Conservation (phyloP, 495 filamentous ascomycete species). For the Achaetomiella virescens region DNA sequence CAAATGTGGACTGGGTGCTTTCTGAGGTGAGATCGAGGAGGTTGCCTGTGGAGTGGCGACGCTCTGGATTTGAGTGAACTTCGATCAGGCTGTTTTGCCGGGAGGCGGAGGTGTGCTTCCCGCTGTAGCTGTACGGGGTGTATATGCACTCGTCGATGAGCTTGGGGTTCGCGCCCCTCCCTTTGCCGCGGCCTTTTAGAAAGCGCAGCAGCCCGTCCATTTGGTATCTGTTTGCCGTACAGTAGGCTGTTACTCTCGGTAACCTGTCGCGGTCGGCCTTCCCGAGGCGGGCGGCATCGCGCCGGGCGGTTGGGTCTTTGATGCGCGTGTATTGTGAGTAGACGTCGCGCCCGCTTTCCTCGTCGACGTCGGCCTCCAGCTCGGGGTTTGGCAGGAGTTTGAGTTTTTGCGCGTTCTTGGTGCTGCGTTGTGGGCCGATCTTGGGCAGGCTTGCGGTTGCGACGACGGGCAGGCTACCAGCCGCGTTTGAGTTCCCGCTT, state of each 20-base stretch:
- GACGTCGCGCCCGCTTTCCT: conserved; percentile 89
- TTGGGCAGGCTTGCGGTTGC: conserved; percentile 51
- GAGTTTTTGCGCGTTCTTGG: conserved; percentile 90
- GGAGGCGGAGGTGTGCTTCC: conserved; percentile 28
- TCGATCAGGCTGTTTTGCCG: conserved; percentile 27
- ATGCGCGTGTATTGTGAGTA: conserved; percentile 91
- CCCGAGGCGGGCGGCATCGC: conserved; percentile 87
- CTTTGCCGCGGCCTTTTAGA: conserved; percentile 71
- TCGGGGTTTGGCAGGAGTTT: conserved; percentile 91
- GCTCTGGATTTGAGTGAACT: conserved; percentile 52
- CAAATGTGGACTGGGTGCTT: conserved; percentile 7
- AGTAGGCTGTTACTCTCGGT: conserved; percentile 91
- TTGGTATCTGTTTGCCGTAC: conserved; percentile 83
- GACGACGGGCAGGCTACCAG: conserved; percentile 42
- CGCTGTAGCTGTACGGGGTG: conserved; percentile 73
- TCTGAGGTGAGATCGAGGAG: conserved; percentile 9
- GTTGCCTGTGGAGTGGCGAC: conserved; percentile 41
- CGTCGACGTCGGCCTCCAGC: conserved; percentile 64
- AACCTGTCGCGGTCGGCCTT: conserved; percentile 86
- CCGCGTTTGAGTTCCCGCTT: conserved; percentile 5
- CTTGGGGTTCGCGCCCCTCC: conserved; percentile 75
- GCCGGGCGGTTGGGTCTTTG: conserved; percentile 87
- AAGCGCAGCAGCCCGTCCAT: conserved; percentile 83
- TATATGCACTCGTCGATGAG: conserved; percentile 96
- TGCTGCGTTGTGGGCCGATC: conserved; percentile 90